Percentiles rank a stretch among this genome's conserved stretches.
These are phyloP conservation scores for Millerozyma miso DNA, from an alignment of 805 yeast genomes.

Conservation along the genomic window DNA sequence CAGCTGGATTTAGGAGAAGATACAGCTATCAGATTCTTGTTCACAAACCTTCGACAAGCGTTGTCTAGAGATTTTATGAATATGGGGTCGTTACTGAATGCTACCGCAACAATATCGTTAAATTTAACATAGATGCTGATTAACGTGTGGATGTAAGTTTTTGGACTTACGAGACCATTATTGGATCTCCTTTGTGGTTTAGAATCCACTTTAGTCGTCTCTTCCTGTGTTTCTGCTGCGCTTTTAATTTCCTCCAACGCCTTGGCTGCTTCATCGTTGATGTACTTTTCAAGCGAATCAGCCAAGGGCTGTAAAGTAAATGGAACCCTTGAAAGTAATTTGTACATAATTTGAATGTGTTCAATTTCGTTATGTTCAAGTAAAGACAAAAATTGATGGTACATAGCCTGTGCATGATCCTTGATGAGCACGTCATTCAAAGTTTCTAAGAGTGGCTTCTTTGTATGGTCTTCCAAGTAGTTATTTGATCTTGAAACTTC, in stretches of 20 bases:
- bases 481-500: slow-evolving; percentile 76
- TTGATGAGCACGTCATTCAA: slow-evolving; percentile 74
- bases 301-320: slow-evolving; percentile 76
- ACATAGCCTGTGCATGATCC: slow-evolving; percentile 71
- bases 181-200: slow-evolving; percentile 15
- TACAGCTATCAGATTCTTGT: slow-evolving; percentile 75
- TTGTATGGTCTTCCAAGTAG: slow-evolving; percentile 82
- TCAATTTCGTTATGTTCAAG: slow-evolving; percentile 67
- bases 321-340: slow-evolving; percentile 72
- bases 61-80: slow-evolving; percentile 85
- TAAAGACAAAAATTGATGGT: slow-evolving; percentile 70
- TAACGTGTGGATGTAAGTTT: slow-evolving; percentile 72
- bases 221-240: slow-evolving; percentile 22
- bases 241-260: slow-evolving; percentile 53
- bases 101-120: slow-evolving; percentile 55
- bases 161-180: slow-evolving; percentile 56
- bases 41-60: slow-evolving; percentile 83
- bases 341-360: slow-evolving; percentile 76
- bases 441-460: slow-evolving; percentile 68
- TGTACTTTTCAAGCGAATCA: slow-evolving; percentile 64
- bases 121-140: slow-evolving; percentile 67
- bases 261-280: slow-evolving; percentile 46
- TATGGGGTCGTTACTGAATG: slow-evolving; percentile 70
- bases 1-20: slow-evolving; percentile 57
- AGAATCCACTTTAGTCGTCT: slow-evolving; percentile 10